phyloP scores from a whole-genome alignment of 768 basidiomycete genomes.

The Suillus lakei region DNA sequence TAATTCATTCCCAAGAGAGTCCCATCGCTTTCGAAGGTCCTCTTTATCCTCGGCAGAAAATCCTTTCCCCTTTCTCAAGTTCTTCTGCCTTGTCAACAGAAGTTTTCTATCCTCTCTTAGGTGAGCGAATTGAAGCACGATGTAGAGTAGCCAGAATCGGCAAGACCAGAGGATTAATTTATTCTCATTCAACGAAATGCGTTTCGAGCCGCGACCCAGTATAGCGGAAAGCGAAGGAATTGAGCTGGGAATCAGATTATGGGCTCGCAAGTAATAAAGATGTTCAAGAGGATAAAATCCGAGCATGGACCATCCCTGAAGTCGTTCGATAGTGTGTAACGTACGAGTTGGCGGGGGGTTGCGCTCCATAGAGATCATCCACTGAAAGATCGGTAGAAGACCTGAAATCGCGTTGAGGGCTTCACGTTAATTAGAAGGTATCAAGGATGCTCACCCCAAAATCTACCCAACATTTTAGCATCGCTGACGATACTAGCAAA shows the following conservation, averaged over 20 bases:
- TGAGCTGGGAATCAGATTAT: constrained; percentile 62
- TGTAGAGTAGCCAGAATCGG: constrained; percentile 82
- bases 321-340: constrained; percentile 76
- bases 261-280: constrained; percentile 65
- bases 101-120: constrained; percentile 69
- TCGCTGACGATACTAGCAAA: constrained; percentile 63
- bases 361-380: constrained; percentile 79
- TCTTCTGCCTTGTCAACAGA: constrained; percentile 56
- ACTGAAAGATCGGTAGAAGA: constrained; percentile 78
- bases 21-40: constrained; percentile 64
- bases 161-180: constrained; percentile 70
- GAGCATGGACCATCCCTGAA: constrained; percentile 78
- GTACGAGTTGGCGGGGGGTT: constrained; percentile 70
- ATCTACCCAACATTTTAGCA: constrained; percentile 74
- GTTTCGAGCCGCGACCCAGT: constrained; percentile 45
- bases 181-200: constrained; percentile 49
- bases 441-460: constrained; percentile 67
- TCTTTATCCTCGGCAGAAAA: constrained; percentile 54
- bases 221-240: constrained; percentile 51
- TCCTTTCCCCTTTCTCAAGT: constrained; percentile 62
- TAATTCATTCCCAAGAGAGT: constrained; percentile 72
- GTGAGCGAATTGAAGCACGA: constrained; percentile 77
- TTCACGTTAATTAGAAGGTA: not conserved
- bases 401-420: constrained; percentile 43
- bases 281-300: constrained; percentile 83